Evolutionary conservation across 1,139 yeast genomes (phyloP), one percentile per base, ranked within the genome.

Genomic region (Protomyces lactucae-debilis): DNA sequence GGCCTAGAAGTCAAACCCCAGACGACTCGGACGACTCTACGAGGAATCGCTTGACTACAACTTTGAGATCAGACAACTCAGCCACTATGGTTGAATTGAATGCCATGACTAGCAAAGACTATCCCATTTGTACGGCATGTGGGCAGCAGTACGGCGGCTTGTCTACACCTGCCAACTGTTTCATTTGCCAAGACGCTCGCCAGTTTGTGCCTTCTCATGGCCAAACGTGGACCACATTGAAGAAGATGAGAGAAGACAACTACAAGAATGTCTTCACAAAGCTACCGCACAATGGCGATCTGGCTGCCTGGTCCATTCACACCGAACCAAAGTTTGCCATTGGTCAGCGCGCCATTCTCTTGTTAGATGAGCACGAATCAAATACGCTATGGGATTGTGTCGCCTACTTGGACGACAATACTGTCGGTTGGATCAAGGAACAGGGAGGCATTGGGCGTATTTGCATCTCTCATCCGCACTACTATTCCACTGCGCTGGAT

Each of bases 111-210:
- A 43, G 48, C 23, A n/a, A 43, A 18, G 21, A n/a, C 18, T 43
- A 6, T 43, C 23, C 25, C 25, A 56, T 66, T 28, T 66, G 68
- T 55, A 21, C 45, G 16, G 65, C 68, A 36, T 66, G 68, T 35
- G 68, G 68, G 10, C 48, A 45, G 39, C 68, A 66, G 55, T 52
- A 55, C 37, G 48, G 48, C 25, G 16, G 16, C 4, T 37, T 37
- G 16, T n/a, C 43, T 14, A 14, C 14, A 5, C 43, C 43, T 4
- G 48, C 55, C 9, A 25, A 52, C 4, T 66, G 68, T 53, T 46
- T 52, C 14, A 67, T 69, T n/a, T 69, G 71, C 64, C 70, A 69
- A n/a, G 71, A 69, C 53, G 71, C 70, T 5, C 65, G 71, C 14
- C 71, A 69, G 35, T 69, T 64, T 45, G 70, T 69, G 46, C 70